Conservation (phyloP, 331 rosid genomes). For the Stylosanthes scabra region DNA sequence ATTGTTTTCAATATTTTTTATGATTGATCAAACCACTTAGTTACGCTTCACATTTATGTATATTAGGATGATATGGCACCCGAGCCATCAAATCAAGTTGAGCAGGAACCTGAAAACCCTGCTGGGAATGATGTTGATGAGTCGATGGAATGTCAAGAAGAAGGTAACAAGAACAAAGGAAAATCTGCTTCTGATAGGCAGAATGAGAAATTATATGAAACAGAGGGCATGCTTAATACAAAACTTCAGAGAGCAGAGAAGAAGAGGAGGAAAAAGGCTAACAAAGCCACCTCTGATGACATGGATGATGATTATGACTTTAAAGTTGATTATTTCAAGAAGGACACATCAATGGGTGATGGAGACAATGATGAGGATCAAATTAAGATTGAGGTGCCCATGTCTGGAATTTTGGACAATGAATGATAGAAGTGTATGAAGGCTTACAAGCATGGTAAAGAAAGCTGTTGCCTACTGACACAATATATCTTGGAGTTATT, state of each 20-base stretch:
- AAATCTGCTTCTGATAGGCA: constrained; percentile 60
- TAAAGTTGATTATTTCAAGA: constrained; percentile 73
- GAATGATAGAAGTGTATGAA: constrained; percentile 26
- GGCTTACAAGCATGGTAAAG: neutral
- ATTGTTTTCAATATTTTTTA: neutral
- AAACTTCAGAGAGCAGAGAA: constrained; percentile 77
- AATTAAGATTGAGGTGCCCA: constrained; percentile 43
- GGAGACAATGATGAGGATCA: constrained; percentile 34
- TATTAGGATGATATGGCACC: constrained; percentile 51
- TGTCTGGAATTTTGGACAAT: constrained; percentile 49
- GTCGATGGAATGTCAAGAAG: constrained; percentile 57
- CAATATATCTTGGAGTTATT: neutral
- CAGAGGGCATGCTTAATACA: constrained; percentile 82
- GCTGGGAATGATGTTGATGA: constrained; percentile 52
- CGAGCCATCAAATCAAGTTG: constrained; percentile 50
- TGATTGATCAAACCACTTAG: neutral
- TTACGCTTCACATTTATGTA: neutral
- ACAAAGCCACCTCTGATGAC: constrained; percentile 52
- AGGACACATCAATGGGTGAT: constrained; percentile 56
- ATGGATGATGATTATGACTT: constrained; percentile 89
- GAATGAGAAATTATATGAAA: constrained; percentile 79
- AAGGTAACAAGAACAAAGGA: constrained; percentile 52
- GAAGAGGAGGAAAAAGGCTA: constrained; percentile 73
- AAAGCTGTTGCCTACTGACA: neutral
- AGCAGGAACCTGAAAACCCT: constrained; percentile 27